Conservation (phyloP, 108 stramenopile genomes). For the Pelagomonas calceolata region DNA sequence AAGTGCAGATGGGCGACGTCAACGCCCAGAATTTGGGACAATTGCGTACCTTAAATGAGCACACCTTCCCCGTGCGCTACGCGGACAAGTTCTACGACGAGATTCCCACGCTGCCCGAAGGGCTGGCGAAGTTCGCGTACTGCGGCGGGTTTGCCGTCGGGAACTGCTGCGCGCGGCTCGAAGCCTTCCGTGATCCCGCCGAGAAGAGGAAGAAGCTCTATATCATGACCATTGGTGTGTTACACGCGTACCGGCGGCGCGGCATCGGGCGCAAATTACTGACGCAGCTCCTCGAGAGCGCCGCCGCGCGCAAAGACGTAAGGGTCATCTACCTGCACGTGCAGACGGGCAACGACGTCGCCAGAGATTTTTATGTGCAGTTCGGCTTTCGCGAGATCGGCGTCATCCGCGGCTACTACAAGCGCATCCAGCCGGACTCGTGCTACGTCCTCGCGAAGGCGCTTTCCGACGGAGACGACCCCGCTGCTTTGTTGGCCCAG, state of each 20-base stretch:
- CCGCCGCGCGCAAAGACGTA: conserved; percentile 9
- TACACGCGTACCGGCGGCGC: conserved; percentile 77
- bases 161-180: conserved; percentile 63
- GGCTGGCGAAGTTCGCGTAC: conserved; percentile 69
- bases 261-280: conserved; percentile 80
- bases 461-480: no score
- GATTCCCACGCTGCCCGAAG: conserved; percentile 43
- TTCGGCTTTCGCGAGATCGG: conserved; percentile 80
- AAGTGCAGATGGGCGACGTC: conserved; percentile 13
- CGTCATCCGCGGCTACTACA: conserved; percentile 87
- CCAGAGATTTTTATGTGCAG: conserved; percentile 73
- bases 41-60: conserved; percentile 21
- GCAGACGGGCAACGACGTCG: conserved; percentile 81
- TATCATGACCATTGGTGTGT: conserved; percentile 92
- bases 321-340: conserved; percentile 72
- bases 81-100: conserved; percentile 75
- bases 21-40: neutral
- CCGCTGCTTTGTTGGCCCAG: no score
- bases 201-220: conserved; percentile 50
- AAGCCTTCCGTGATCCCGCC: conserved; percentile 26
- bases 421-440: conserved; percentile 88
- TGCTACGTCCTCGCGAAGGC: conserved; percentile 82
- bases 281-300: conserved; percentile 52
- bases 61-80: conserved; percentile 82
- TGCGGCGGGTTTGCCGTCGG: conserved; percentile 74